A percentile compares a stretch with the other conserved stretches of the same genome.
phyloP scores from a whole-genome alignment of 2,329 filamentous ascomycete genomes.

The Hypoxylon sp. region DNA sequence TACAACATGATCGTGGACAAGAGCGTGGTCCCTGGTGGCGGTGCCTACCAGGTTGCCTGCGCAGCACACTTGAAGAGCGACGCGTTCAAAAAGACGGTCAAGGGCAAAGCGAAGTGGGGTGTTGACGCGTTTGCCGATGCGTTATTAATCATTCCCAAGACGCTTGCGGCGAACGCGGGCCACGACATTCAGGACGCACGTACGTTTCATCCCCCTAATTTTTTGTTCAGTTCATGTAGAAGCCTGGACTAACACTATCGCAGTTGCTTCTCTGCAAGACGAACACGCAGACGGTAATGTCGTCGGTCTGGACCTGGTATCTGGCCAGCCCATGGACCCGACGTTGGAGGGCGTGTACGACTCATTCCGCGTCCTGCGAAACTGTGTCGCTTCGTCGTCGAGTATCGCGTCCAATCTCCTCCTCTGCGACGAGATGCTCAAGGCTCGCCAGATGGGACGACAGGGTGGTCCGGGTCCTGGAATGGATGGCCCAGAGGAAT shows the following conservation, averaged over 20 bases:
- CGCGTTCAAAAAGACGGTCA: constrained; percentile 87
- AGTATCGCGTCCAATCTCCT: constrained; percentile 96
- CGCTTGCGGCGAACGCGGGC: constrained; percentile 92
- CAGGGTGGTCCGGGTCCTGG: constrained; percentile 71
- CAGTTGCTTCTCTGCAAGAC: constrained; percentile 88
- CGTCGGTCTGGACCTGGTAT: constrained; percentile 86
- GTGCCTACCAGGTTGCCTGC: constrained; percentile 95
- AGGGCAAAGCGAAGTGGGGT: constrained; percentile 97
- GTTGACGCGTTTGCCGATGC: constrained; percentile 96
- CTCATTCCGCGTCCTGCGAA: constrained; percentile 93
- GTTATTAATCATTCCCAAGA: constrained; percentile 95
- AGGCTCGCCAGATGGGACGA: constrained; percentile 93
- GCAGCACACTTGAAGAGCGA: constrained; percentile 89
- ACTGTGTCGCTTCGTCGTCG: constrained; percentile 92
- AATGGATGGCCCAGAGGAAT: constrained; percentile 68
- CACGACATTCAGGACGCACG: constrained; percentile 96
- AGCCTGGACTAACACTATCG: constrained; percentile 28
- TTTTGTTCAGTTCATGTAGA: background rate
- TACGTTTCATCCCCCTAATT: constrained; percentile 61
- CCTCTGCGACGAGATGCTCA: constrained; percentile 95
- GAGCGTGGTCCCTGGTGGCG: constrained; percentile 92
- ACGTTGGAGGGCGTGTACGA: constrained; percentile 93
- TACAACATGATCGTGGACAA: constrained; percentile 99
- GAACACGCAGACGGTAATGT: constrained; percentile 85
- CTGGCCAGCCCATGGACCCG: constrained; percentile 95